Percentiles rank a stretch among this genome's conserved stretches.
phyloP scores from a whole-genome alignment of 768 basidiomycete species.

The Pulveroboletus sp. region DNA sequence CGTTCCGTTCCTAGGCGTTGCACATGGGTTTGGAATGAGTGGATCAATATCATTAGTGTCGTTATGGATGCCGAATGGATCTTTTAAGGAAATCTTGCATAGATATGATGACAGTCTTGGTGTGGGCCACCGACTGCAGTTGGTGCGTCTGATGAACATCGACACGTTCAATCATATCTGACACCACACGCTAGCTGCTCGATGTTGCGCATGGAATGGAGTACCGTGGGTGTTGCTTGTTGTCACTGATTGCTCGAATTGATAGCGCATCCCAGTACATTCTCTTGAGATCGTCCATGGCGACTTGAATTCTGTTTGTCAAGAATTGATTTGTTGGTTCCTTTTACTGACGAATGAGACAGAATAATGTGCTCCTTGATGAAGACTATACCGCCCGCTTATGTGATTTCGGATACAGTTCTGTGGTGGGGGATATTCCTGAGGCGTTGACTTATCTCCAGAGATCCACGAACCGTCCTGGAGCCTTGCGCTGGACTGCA shows the following conservation, averaged over 20 bases:
- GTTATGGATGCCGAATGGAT: constrained; percentile 30
- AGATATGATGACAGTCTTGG: neutral
- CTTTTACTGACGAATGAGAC: neutral
- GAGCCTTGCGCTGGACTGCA: too few relatives aligned
- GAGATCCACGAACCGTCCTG: too few relatives aligned
- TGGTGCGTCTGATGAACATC: constrained; percentile 12
- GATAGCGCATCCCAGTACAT: constrained; percentile 10
- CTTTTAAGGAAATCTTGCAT: constrained; percentile 18
- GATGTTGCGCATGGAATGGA: constrained; percentile 13
- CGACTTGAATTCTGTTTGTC: too few relatives aligned
- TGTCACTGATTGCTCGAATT: rapidly evolving
- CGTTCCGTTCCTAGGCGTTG: too few relatives aligned
- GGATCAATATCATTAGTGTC: constrained; percentile 27
- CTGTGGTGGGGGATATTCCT: too few relatives aligned
- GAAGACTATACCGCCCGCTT: constrained; percentile 32
- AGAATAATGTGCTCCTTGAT: constrained; percentile 20
- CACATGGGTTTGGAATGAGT: constrained; percentile 27
- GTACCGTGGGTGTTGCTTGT: constrained; percentile 4
- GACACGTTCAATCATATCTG: constrained; percentile 13
- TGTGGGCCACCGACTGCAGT: constrained; percentile 2
- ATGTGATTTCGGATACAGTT: constrained; percentile 43
- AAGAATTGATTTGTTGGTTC: too few relatives aligned
- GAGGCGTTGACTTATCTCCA: too few relatives aligned
- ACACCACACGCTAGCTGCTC: constrained; percentile 11
- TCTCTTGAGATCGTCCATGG: constrained; percentile 4